Conservation (phyloP, 768 basidiomycete genomes). For the Hortiboletus campestris region DNA sequence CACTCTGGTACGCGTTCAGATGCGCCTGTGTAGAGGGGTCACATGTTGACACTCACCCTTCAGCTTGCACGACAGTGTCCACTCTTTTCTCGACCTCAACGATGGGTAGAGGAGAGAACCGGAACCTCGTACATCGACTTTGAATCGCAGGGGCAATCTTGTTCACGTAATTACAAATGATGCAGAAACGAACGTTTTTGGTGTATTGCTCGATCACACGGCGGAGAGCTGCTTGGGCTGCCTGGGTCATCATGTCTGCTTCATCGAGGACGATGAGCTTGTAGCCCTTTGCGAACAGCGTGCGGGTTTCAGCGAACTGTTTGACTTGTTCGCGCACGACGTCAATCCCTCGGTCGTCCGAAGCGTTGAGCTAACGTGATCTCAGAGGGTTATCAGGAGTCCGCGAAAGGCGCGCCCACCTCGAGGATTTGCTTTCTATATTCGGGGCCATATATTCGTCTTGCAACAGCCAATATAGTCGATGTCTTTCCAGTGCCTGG, state of each 20-base stretch:
- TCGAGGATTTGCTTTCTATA: constrained; percentile 94
- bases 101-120: constrained; percentile 91
- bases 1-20: constrained; percentile 51
- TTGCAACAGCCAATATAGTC: constrained; percentile 92
- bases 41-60: constrained; percentile 56
- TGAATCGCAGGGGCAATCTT: constrained; percentile 98
- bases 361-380: constrained; percentile 79
- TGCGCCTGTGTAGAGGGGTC: not conserved
- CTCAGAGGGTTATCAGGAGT: not conserved
- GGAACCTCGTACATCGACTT: constrained; percentile 95
- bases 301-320: constrained; percentile 95
- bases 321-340: constrained; percentile 99
- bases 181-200: constrained; percentile 97
- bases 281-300: constrained; percentile 87
- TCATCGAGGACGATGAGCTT: constrained; percentile 98
- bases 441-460: constrained; percentile 85
- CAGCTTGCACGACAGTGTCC: constrained; percentile 72
- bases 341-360: constrained; percentile 97
- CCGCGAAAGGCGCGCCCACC: constrained; percentile 40
- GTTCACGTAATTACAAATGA: constrained; percentile 99
- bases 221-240: constrained; percentile 93
- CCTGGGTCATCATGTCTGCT: constrained; percentile 99
- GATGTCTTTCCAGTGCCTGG: constrained; percentile 99
- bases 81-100: constrained; percentile 83
- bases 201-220: constrained; percentile 99